Evolutionary conservation across 2,329 filamentous ascomycete species (phyloP).

Genomic region (Rhinocladiella mackenziei): DNA sequence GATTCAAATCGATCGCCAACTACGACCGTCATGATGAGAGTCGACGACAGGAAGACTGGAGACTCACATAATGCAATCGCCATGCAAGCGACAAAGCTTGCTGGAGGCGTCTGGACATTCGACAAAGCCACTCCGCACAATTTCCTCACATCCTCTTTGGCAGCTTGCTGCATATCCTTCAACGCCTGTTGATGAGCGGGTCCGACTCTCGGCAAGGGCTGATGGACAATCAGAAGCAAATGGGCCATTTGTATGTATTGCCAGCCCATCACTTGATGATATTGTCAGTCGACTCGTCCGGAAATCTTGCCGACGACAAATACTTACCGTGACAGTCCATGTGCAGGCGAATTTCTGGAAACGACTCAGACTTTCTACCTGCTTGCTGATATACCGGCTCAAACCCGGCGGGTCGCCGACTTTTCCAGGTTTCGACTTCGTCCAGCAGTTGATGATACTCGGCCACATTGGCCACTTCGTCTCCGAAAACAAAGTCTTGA

Average conservation of each 20-base stretch:
- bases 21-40: background rate
- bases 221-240: constrained; percentile 7
- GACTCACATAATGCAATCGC: constrained; percentile 7
- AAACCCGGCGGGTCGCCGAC: background rate
- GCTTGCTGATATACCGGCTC: constrained; percentile 3
- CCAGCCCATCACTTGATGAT: constrained; percentile 15
- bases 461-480: background rate
- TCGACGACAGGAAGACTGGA: background rate
- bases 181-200: background rate
- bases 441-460: constrained; percentile 3
- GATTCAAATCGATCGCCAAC: constrained; percentile 8
- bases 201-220: constrained; percentile 8
- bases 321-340: constrained; percentile 10
- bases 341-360: constrained; percentile 8
- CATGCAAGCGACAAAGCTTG: constrained; percentile 9
- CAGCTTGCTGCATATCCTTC: constrained; percentile 2
- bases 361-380: background rate
- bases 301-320: too few species aligned
- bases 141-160: constrained; percentile 1
- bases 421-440: constrained; percentile 4
- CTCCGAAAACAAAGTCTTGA: constrained; percentile 6
- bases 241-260: constrained; percentile 12
- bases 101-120: constrained; percentile 5
- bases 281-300: too few species aligned
- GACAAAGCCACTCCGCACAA: constrained; percentile 9